Evolutionary conservation across 139 green algal species (phyloP), one percentile per base, ranked within the genome.

Genomic region (Picochlorum sp.): DNA sequence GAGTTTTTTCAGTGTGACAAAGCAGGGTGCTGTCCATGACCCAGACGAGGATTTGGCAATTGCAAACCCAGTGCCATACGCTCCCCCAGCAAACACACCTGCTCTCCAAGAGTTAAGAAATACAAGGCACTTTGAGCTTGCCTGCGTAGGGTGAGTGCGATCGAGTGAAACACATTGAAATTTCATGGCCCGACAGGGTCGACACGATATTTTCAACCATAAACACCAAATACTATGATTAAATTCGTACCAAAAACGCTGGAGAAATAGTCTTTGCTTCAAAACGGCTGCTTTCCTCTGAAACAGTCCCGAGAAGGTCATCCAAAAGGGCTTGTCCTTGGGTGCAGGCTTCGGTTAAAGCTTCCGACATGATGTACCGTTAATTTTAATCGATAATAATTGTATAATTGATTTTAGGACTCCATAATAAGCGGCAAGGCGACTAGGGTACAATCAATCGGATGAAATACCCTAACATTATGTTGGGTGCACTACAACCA

Each of bases 11-110:
- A 65, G 0, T 14, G n/a, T 65, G 8, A 65, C 23, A 50, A 65
- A 65, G 21, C 58, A 65, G 18, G 58, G 58, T 18, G 58, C 58
- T 28, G 58, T 57, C 58, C 58, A 65, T 34, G 18, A 18, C n/a
- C 58, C 58, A 30, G 18, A n/a, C 1, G 20, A 20, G 18, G 41
- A 57, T 16, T 52, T 28, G 41, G 58, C 20, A 52, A 65, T 65
- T 1, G 23, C 23, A 52, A 65, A 65, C 41, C 58, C 58, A 31
- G 18, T 23, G 7, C 21, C 58, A 23, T 30, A 23, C 20, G 0
- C 13, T 28, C 58, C 58, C 18, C 41, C 58, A 26, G 23, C 58
- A 52, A 65, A 31, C 8, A 65, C 20, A 18, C 58, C 58, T 30
- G 21, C 58, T n/a, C 23, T 28, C 20, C 20, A 50, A 52, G 41